Percentiles rank a stretch among this genome's conserved stretches.
These are phyloP conservation scores for Boletus rex-veris DNA, from an alignment of 768 basidiomycete genomes.

Conservation along the genomic window DNA sequence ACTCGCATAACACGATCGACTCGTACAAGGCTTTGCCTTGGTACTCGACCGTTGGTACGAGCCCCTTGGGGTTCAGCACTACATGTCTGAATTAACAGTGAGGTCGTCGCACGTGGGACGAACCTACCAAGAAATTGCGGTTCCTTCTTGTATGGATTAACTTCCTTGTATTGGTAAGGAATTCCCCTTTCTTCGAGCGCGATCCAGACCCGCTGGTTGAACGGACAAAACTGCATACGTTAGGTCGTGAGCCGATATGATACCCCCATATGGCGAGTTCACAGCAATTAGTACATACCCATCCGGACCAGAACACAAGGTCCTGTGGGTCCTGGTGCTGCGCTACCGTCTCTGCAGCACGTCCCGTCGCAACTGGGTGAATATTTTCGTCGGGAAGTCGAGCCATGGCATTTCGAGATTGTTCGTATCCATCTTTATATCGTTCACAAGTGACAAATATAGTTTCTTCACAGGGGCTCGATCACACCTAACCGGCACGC, in stretches of 20 bases:
- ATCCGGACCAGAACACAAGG: conserved; percentile 57
- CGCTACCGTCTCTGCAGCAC: conserved; percentile 39
- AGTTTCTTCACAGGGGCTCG: too few relatives aligned
- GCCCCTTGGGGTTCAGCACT: conserved; percentile 64
- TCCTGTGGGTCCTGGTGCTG: conserved; percentile 45
- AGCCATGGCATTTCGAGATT: conserved; percentile 25
- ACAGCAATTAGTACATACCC: conserved; percentile 37
- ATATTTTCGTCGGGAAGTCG: conserved; percentile 43
- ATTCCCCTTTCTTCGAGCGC: conserved; percentile 50
- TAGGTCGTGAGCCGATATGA: too few relatives aligned
- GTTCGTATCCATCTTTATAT: too few relatives aligned
- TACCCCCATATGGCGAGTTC: too few relatives aligned
- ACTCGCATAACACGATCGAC: conserved; percentile 60
- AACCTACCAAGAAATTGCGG: conserved; percentile 48
- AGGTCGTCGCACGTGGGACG: background rate
- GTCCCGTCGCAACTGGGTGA: conserved; percentile 55
- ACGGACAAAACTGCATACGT: conserved; percentile 45
- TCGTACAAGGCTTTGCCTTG: conserved; percentile 57
- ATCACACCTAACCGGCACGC: too few relatives aligned
- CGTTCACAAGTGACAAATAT: too few relatives aligned
- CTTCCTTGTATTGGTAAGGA: conserved; percentile 36
- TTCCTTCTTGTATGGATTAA: conserved; percentile 71
- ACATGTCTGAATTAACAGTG: background rate
- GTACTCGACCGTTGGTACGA: conserved; percentile 60
- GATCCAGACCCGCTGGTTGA: conserved; percentile 45